Conservation (phyloP, 108 stramenopile species). For the Nitzschia palea region DNA sequence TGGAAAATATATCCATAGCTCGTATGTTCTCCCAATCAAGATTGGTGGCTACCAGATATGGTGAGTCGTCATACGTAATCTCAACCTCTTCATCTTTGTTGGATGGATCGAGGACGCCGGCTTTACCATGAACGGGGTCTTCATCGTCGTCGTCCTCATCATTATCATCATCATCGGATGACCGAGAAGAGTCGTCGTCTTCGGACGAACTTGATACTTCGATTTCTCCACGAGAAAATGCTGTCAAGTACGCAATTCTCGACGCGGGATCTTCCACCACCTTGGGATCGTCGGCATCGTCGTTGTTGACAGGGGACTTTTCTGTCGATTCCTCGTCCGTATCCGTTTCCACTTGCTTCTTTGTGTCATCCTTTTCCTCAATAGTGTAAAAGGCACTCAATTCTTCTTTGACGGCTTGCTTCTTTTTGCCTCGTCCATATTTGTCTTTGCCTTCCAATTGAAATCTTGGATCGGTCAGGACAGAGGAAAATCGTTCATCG, state of each 20-base stretch:
- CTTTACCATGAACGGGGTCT: constrained; percentile 59
- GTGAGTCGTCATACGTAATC: constrained; percentile 55
- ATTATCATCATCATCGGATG: constrained; percentile 50
- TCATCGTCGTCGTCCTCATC: constrained; percentile 40
- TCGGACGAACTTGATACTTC: constrained; percentile 64
- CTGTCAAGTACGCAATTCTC: constrained; percentile 91
- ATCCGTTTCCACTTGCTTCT: constrained; percentile 13
- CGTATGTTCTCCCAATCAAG: constrained; percentile 92
- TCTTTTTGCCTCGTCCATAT: constrained; percentile 64
- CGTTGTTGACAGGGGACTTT: not conserved
- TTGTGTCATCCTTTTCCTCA: constrained; percentile 27
- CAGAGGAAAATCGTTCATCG: constrained; percentile 85
- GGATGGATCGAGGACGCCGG: constrained; percentile 76
- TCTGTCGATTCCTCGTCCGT: constrained; percentile 3
- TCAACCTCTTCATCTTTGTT: constrained; percentile 49
- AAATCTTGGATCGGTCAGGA: constrained; percentile 75
- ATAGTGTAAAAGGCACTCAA: constrained; percentile 56
- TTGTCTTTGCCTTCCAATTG: constrained; percentile 67
- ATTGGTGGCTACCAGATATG: constrained; percentile 80
- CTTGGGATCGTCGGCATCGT: constrained; percentile 15
- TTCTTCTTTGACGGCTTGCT: constrained; percentile 50
- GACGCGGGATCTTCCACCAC: constrained; percentile 67
- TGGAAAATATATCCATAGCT: constrained; percentile 86
- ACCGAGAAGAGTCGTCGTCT: constrained; percentile 35
- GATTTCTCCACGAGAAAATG: constrained; percentile 90